Evolutionary conservation across 352 stramenopile species (phyloP), one percentile per base, ranked within the genome.

Genomic region (Phytophthora ramorum): DNA sequence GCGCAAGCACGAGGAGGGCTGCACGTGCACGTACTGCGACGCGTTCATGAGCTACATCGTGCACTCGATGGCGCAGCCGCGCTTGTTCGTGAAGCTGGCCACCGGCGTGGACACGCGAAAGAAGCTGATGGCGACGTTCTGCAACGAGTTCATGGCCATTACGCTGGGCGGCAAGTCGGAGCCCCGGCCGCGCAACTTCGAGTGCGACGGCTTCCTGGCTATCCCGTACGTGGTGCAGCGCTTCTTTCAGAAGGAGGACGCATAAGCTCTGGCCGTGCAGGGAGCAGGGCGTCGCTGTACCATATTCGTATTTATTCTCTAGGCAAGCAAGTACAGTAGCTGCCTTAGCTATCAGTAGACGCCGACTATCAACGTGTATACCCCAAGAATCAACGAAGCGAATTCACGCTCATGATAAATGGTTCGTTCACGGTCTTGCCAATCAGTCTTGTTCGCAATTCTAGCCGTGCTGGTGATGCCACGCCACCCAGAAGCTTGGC

Each of bases 41-140:
- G 56, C 51, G 10, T 83, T 80, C 69, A 83, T 86, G 75, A 63
- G n/a, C n/a, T n/a, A n/a, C n/a, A n/a, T n/a, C n/a, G n/a, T n/a
- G n/a, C n/a, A n/a, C n/a, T n/a, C n/a, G 64, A 66, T 86, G 63
- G 69, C 75, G 24, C 78, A 86, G 57, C 78, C 78, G n/a, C 75
- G 78, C 7, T 58, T 82, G 69, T 55, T 83, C 28, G 72, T 86
- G 20, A 81, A 79, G 47, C 46, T 86, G 22, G 63, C 51, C n/a
- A 80, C 75, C 8, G 53, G 69, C 19, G 69, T 76, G 38, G 66
- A 66, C 41, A 67, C 61, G 30, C 72, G 78, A 41, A 83, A 82
- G 69, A 73, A 78, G 28, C 54, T 86, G 22, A 66, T 86, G 54
- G n/a, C 63, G 26, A 83, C 59, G 19, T 86, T 86, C 62, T 76